Evolutionary conservation across 495 filamentous ascomycete genomes (phyloP).

Genomic region (Penicillium canariense): DNA sequence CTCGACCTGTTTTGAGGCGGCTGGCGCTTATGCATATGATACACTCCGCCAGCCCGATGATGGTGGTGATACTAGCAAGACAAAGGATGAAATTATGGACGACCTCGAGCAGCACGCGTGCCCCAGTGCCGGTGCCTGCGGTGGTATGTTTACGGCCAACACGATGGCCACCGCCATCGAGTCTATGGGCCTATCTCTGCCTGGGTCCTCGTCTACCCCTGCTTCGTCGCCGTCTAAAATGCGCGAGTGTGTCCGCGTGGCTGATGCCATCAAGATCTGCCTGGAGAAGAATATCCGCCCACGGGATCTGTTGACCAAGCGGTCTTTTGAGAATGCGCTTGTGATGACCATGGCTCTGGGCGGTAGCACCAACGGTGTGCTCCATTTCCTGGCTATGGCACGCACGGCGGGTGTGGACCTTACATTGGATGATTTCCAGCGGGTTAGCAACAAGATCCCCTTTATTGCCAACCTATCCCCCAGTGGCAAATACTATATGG

Average conservation of each 20-base stretch:
- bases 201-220: conserved; percentile 87
- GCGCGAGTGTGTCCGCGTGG: conserved; percentile 85
- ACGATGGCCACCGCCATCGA: conserved; percentile 97
- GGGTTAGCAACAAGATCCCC: conserved; percentile 84
- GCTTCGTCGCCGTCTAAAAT: conserved; percentile 86
- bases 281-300: conserved; percentile 88
- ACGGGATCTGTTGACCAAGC: conserved; percentile 77
- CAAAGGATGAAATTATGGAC: conserved; percentile 74
- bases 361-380: conserved; percentile 86
- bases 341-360: conserved; percentile 91
- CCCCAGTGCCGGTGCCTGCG: conserved; percentile 90
- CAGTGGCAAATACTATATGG: conserved; percentile 85
- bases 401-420: conserved; percentile 81
- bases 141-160: conserved; percentile 97
- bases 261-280: conserved; percentile 78
- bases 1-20: conserved; percentile 83
- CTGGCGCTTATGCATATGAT: conserved; percentile 82
- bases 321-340: conserved; percentile 89
- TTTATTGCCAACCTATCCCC: conserved; percentile 93
- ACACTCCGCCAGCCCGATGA: conserved; percentile 57
- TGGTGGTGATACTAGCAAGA: conserved; percentile 56
- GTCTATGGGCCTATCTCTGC: conserved; percentile 87
- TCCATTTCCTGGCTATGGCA: conserved; percentile 96
- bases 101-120: conserved; percentile 86
- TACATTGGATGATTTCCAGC: conserved; percentile 83